These are phyloP conservation scores for Chlamydomonas applanata DNA, from an alignment of 139 green algal genomes.

Conservation along the genomic window DNA sequence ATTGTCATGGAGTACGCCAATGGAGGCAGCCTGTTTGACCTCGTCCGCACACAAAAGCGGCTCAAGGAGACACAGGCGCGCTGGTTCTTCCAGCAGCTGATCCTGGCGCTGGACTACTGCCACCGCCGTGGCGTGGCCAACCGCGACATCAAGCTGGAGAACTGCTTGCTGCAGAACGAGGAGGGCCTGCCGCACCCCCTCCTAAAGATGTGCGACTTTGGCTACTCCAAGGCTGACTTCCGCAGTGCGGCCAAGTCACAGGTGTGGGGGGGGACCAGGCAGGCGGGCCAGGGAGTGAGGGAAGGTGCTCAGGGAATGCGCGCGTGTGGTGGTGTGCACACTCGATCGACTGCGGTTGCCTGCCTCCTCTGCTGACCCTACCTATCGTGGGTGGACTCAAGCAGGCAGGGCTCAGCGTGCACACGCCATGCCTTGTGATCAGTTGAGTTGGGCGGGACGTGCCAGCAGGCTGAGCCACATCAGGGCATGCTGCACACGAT, in stretches of 20 bases:
- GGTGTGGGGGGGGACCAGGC: conserved; percentile 5
- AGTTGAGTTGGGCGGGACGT: too few relatives aligned
- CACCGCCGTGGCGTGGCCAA: conserved; percentile 66
- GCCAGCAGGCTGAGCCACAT: too few relatives aligned
- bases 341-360: too few relatives aligned
- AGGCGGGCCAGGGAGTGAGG: too few relatives aligned
- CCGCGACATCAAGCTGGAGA: conserved; percentile 96
- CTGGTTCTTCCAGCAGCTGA: conserved; percentile 80
- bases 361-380: too few relatives aligned
- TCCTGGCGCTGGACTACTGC: conserved; percentile 93
- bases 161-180: conserved; percentile 87
- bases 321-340: too few relatives aligned
- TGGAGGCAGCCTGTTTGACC: conserved; percentile 89
- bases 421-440: too few relatives aligned
- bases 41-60: conserved; percentile 76
- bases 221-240: conserved; percentile 76
- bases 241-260: conserved; percentile 59
- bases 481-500: too few relatives aligned
- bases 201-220: conserved; percentile 98
- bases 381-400: too few relatives aligned
- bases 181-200: conserved; percentile 66
- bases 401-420: too few relatives aligned
- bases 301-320: too few relatives aligned
- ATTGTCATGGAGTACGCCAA: conserved; percentile 90
- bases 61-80: conserved; percentile 84